Conservation (phyloP, 805 yeast species). For the Yamadazyma akitaensis region DNA sequence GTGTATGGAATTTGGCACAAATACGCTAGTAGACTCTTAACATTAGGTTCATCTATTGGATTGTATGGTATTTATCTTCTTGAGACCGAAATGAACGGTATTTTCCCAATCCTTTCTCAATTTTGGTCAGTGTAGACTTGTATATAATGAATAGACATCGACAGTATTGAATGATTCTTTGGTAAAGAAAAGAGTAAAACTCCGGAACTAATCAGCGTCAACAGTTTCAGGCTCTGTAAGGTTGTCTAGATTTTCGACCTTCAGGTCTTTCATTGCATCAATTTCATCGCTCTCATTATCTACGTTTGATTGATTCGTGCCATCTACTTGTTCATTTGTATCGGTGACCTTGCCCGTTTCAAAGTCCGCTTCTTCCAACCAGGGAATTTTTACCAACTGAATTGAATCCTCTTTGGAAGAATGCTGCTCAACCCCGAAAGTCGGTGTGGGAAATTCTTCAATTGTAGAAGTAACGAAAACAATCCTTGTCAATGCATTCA, state of each 20-base stretch:
- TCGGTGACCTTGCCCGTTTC: background rate
- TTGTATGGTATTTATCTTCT: constrained; percentile 79
- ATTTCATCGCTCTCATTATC: constrained; percentile 5
- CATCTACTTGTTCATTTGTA: background rate
- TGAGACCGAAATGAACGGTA: constrained; percentile 77
- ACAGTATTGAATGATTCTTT: background rate
- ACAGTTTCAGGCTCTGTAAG: too few relatives aligned
- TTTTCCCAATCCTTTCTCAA: constrained; percentile 58
- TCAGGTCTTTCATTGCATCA: background rate
- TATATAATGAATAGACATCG: constrained; percentile 1
- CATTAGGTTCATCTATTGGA: constrained; percentile 67
- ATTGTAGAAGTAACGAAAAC: constrained; percentile 28
- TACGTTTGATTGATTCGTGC: background rate
- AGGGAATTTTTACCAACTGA: constrained; percentile 27
- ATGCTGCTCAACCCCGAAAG: constrained; percentile 7
- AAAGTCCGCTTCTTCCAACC: constrained; percentile 19
- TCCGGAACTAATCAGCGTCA: too few relatives aligned
- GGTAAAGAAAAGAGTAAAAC: too few relatives aligned
- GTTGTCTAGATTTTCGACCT: background rate
- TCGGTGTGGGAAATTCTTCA: constrained; percentile 22
- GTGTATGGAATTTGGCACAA: constrained; percentile 77
- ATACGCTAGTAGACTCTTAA: constrained; percentile 63
- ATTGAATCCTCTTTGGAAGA: constrained; percentile 7
- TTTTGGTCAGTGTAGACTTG: constrained; percentile 53
- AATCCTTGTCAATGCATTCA: constrained; percentile 39